Evolutionary conservation across 2,329 filamentous ascomycete genomes (phyloP).

Genomic region (Fusarium verticillioides): DNA sequence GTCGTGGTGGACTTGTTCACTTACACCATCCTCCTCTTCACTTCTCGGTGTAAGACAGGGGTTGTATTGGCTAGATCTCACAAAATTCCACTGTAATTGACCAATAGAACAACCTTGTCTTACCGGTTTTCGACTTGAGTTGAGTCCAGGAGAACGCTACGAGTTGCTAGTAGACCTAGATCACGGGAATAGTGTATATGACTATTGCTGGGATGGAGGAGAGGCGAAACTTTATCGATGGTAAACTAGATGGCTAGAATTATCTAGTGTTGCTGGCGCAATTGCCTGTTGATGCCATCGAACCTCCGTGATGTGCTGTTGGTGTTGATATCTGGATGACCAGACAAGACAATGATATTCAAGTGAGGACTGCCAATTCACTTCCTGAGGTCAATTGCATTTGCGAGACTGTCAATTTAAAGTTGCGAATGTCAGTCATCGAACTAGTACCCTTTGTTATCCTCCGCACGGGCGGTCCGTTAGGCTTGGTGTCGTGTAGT

Average conservation of each 20-base stretch:
- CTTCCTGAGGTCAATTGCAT: background rate
- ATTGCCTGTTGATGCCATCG: slow-evolving; percentile 5
- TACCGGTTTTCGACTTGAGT: slow-evolving; percentile 43
- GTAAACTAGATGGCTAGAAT: slow-evolving; percentile 3
- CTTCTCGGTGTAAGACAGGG: slow-evolving; percentile 33
- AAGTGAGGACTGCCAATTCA: background rate
- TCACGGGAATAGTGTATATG: slow-evolving; percentile 24
- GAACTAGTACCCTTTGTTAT: slow-evolving; percentile 13
- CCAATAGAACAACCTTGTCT: slow-evolving; percentile 46
- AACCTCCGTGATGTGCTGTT: slow-evolving; percentile 6
- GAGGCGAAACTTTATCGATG: slow-evolving; percentile 24
- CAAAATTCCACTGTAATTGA: slow-evolving; percentile 27
- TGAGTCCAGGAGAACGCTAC: slow-evolving; percentile 23
- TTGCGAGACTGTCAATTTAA: background rate
- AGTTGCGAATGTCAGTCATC: background rate
- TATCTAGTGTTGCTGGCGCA: slow-evolving; percentile 8
- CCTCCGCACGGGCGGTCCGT: background rate
- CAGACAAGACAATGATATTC: background rate
- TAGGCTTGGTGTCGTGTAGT: background rate
- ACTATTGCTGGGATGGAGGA: slow-evolving; percentile 12
- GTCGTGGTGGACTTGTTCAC: slow-evolving; percentile 50
- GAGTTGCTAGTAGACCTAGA: slow-evolving; percentile 16
- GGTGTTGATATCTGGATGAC: slow-evolving; percentile 11
- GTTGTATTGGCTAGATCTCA: slow-evolving; percentile 43
- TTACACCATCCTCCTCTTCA: slow-evolving; percentile 51